phyloP scores from a whole-genome alignment of 495 filamentous ascomycete genomes.

The Neurospora sp. region DNA sequence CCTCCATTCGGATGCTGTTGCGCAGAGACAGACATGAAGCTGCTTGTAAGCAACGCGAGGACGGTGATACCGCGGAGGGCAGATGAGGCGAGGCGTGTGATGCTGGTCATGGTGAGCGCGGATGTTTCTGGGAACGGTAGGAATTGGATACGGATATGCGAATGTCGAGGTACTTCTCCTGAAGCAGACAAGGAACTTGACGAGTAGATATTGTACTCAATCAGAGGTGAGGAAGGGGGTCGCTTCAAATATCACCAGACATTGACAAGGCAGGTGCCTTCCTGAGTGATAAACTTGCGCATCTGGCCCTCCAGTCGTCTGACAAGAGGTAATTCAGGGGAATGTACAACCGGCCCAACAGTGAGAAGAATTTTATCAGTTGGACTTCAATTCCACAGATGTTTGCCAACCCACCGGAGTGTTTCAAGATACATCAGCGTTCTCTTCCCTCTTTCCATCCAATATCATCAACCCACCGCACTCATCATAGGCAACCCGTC shows the following conservation, averaged over 20 bases:
- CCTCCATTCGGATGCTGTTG: background rate
- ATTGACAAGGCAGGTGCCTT: background rate
- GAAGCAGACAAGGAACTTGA: background rate
- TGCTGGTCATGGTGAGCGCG: background rate
- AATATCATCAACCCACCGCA: constrained; percentile 36
- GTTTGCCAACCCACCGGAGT: background rate
- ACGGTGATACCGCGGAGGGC: background rate
- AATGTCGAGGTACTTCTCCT: background rate
- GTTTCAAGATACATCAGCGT: background rate
- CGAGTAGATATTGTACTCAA: background rate
- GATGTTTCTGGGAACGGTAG: background rate
- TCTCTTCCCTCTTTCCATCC: background rate
- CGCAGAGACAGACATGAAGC: background rate
- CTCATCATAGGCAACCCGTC: constrained; percentile 54
- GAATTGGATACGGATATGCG: background rate
- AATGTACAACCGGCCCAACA: background rate
- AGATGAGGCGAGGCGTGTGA: background rate
- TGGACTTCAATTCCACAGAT: background rate
- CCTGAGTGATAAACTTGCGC: background rate
- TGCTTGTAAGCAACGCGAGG: background rate
- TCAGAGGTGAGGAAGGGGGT: background rate
- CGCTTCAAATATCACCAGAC: background rate
- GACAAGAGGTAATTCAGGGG: background rate
- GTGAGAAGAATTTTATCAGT: background rate
- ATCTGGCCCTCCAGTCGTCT: background rate